Conservation (phyloP, 2,329 filamentous ascomycete genomes). For the Volutella citrinella region DNA sequence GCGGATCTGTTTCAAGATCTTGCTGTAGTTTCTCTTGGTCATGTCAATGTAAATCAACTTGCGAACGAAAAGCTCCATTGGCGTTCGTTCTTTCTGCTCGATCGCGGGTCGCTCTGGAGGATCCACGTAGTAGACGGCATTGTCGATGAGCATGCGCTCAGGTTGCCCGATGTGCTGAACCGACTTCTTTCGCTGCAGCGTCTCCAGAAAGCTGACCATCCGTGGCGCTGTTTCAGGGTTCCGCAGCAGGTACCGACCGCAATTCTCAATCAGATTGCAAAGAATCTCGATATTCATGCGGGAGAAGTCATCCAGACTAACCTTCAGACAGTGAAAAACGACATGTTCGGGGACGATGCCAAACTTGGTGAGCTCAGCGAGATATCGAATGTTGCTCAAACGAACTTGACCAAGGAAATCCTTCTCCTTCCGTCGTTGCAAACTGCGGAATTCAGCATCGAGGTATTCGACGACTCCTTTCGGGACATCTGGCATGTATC, state of each 20-base stretch:
- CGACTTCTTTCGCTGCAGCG: conserved; percentile 90
- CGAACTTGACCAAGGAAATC: conserved; percentile 94
- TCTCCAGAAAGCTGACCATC: conserved; percentile 93
- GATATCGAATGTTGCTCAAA: conserved; percentile 92
- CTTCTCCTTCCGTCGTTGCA: conserved; percentile 95
- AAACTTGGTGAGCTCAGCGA: conserved; percentile 96
- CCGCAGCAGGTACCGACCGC: conserved; percentile 87
- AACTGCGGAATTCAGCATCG: conserved; percentile 93
- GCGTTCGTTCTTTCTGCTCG: conserved; percentile 92
- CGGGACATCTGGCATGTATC: conserved; percentile 91
- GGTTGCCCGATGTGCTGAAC: conserved; percentile 94
- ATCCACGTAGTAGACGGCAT: conserved; percentile 96
- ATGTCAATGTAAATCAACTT: conserved; percentile 92
- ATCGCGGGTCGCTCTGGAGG: conserved; percentile 91
- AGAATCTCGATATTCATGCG: conserved; percentile 99
- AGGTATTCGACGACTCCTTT: conserved; percentile 89
- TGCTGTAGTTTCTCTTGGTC: conserved; percentile 90
- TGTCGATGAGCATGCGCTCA: conserved; percentile 97
- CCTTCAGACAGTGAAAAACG: conserved; percentile 97
- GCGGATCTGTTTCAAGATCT: conserved; percentile 88
- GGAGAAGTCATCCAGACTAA: conserved; percentile 95
- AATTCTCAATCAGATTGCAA: conserved; percentile 92
- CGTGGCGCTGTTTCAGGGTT: conserved; percentile 90
- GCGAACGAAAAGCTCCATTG: conserved; percentile 87
- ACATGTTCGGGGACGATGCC: conserved; percentile 97